Percentiles rank a stretch among this genome's conserved stretches.
Evolutionary conservation across 768 basidiomycete species (phyloP).

Genomic region (Suillus occidentalis): DNA sequence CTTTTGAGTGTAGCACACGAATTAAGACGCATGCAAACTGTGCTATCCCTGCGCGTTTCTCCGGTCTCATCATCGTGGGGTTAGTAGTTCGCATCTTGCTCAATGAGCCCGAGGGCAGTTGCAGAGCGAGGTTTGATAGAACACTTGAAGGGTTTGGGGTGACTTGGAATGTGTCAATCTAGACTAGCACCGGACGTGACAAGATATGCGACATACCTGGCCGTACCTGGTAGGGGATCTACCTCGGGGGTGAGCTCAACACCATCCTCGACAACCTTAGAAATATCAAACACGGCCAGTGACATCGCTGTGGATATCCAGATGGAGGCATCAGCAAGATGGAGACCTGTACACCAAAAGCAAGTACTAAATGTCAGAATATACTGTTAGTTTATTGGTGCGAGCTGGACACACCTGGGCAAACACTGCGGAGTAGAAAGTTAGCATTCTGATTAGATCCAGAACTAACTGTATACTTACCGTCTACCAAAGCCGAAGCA

Average conservation of each 20-base stretch:
- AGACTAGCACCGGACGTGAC: background rate
- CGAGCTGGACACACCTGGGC: constrained; percentile 24
- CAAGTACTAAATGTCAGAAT: constrained; percentile 8
- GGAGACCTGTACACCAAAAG: constrained; percentile 37
- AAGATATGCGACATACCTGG: constrained; percentile 43
- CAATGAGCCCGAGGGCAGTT: constrained; percentile 53
- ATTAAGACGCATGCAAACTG: background rate
- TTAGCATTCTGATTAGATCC: constrained; percentile 12
- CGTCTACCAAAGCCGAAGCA: constrained; percentile 76
- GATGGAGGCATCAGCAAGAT: constrained; percentile 52
- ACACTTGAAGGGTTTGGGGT: constrained; percentile 64
- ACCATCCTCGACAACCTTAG: constrained; percentile 45
- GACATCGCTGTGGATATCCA: constrained; percentile 45
- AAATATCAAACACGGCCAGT: constrained; percentile 49
- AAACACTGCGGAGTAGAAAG: constrained; percentile 19
- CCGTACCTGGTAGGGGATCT: constrained; percentile 59
- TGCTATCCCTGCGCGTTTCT: background rate
- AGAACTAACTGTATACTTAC: constrained; percentile 22
- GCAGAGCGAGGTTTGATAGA: constrained; percentile 60
- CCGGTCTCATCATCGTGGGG: background rate
- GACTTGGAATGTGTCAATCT: constrained; percentile 33
- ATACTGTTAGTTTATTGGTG: no score
- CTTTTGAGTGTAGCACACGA: background rate
- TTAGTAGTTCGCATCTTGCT: constrained; percentile 39
- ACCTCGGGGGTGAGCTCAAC: constrained; percentile 52